phyloP scores from a whole-genome alignment of 805 yeast species.

The Yarrowia sp. region DNA sequence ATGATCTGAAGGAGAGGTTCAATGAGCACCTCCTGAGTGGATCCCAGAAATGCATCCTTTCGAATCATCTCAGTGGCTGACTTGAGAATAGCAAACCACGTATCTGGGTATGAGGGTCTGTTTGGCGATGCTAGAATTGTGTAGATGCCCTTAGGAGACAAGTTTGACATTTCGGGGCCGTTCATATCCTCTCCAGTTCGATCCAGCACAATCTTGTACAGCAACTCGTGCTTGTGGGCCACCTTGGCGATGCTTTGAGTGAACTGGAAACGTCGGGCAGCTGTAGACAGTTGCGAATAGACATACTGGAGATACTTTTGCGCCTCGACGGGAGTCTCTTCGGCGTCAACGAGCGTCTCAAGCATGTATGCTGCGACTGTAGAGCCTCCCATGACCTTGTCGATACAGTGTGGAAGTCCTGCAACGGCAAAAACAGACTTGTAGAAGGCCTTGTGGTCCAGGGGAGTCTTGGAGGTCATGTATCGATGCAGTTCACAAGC shows the following conservation, averaged over 20 bases:
- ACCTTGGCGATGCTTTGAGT: slow-evolving; percentile 12
- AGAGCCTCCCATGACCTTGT: not conserved
- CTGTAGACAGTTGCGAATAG: not conserved
- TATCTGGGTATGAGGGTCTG: not conserved
- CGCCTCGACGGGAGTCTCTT: not conserved
- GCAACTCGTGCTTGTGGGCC: not conserved
- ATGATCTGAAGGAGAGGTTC: slow-evolving; percentile 23
- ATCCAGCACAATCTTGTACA: slow-evolving; percentile 15
- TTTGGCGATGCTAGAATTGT: slow-evolving; percentile 9
- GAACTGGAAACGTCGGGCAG: slow-evolving; percentile 20
- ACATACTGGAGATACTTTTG: not conserved
- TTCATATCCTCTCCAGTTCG: not conserved
- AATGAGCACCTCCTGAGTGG: slow-evolving; percentile 26
- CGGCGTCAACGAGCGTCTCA: slow-evolving; percentile 11
- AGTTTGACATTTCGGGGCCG: slow-evolving; percentile 6
- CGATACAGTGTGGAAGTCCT: slow-evolving; percentile 9
- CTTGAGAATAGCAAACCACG: slow-evolving; percentile 10
- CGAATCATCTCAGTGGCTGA: slow-evolving; percentile 3
- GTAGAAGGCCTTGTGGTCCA: slow-evolving; percentile 30
- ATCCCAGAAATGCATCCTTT: slow-evolving; percentile 20
- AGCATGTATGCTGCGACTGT: slow-evolving; percentile 13
- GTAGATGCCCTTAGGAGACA: slow-evolving; percentile 16
- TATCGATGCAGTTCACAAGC: slow-evolving; percentile 17
- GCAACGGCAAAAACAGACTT: not conserved
- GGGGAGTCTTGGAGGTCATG: slow-evolving; percentile 11